phyloP scores from a whole-genome alignment of 805 yeast genomes.

The Saccharomycopsis sp. region DNA sequence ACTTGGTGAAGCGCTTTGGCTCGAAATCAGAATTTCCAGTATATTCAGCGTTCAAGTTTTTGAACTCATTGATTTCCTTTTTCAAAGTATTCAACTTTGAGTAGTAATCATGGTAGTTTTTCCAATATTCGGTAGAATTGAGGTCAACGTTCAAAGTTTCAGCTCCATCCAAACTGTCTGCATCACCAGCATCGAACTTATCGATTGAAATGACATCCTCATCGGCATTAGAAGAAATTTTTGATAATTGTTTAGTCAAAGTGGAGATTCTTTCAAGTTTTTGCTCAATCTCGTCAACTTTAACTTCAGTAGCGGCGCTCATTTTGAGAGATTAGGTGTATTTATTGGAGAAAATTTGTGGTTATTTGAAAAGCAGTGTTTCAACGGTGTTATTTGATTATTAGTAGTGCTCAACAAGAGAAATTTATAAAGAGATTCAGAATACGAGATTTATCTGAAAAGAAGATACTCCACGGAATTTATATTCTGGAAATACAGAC shows the following conservation, averaged over 20 bases:
- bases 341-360: too few relatives aligned
- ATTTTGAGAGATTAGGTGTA: conserved; percentile 3
- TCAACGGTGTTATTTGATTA: background rate
- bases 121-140: conserved; percentile 15
- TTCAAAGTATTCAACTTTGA: conserved; percentile 14
- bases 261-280: conserved; percentile 18
- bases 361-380: background rate
- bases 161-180: background rate
- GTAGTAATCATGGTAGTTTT: conserved; percentile 19
- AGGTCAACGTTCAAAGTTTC: conserved; percentile 10
- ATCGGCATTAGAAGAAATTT: conserved; percentile 12
- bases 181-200: background rate
- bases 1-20: conserved; percentile 11
- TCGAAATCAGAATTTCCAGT: conserved; percentile 20
- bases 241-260: conserved; percentile 18
- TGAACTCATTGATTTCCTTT: conserved; percentile 19
- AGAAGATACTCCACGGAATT: too few relatives aligned
- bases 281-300: conserved; percentile 16
- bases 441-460: background rate
- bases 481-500: too few relatives aligned
- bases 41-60: conserved; percentile 18
- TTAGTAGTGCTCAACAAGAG: background rate
- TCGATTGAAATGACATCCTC: conserved; percentile 7
- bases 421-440: background rate
- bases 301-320: conserved; percentile 10